Conservation (phyloP, 441 rosid genomes). For the Populus hybrid region DNA sequence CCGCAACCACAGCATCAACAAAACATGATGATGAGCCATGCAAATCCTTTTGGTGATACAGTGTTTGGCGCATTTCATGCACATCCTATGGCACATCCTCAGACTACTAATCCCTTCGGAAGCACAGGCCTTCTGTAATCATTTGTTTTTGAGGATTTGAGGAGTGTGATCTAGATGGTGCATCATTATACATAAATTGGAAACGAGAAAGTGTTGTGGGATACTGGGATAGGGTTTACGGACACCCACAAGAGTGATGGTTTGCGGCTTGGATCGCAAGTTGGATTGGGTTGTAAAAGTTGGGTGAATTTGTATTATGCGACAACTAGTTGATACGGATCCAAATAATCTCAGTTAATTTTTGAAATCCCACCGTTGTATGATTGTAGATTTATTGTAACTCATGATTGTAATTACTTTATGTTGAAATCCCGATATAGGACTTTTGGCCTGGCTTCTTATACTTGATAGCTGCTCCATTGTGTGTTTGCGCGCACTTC, state of each 20-base stretch:
- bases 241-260: constrained; percentile 20
- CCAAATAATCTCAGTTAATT: constrained; percentile 8
- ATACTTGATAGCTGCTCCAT: too few relatives aligned
- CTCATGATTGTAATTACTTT: background rate
- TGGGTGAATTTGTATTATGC: constrained; percentile 25
- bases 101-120: constrained; percentile 71
- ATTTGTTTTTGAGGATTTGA: constrained; percentile 2
- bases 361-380: background rate
- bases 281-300: constrained; percentile 18
- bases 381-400: background rate
- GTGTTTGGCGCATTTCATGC: constrained; percentile 58
- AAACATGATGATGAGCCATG: constrained; percentile 27
- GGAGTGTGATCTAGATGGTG: constrained; percentile 8
- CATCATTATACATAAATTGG: constrained; percentile 12
- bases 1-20: constrained; percentile 47
- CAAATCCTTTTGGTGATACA: constrained; percentile 70
- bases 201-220: constrained; percentile 14
- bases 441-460: background rate
- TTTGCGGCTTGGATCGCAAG: constrained; percentile 12
- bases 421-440: background rate
- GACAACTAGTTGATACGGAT: constrained; percentile 12
- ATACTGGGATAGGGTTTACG: background rate
- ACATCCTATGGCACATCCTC: constrained; percentile 23
- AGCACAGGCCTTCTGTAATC: constrained; percentile 65
- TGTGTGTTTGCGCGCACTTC: too few relatives aligned